Conservation (phyloP, 176 grass and related monocot species). For the Cenchrus americanus region DNA sequence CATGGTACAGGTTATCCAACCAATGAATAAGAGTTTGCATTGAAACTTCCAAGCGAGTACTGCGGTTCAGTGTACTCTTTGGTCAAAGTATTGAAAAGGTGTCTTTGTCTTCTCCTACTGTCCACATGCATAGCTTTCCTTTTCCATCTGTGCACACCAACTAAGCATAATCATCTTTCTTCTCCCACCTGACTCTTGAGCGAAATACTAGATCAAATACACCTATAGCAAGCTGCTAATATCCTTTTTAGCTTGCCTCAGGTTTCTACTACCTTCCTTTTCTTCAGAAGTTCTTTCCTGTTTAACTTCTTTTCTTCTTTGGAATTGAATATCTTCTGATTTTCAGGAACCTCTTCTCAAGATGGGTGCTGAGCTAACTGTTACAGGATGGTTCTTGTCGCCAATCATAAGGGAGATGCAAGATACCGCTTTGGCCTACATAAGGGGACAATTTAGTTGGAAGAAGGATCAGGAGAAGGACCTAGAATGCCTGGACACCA, state of each 20-base stretch:
- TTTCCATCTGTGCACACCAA: neutral
- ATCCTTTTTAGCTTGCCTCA: neutral
- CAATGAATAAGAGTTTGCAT: neutral
- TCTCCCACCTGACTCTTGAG: neutral
- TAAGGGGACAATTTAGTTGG: conserved; percentile 49
- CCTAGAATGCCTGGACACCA: conserved; percentile 51
- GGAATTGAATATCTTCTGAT: conserved; percentile 1
- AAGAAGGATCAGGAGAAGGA: conserved; percentile 54
- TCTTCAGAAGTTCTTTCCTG: neutral
- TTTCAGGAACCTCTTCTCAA: neutral
- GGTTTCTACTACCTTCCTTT: conserved; percentile 7
- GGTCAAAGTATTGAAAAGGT: neutral
- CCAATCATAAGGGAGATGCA: conserved; percentile 66
- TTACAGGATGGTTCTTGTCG: conserved; percentile 61
- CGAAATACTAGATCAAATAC: neutral
- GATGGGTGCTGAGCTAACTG: conserved; percentile 45
- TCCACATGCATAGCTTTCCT: neutral
- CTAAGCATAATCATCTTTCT: neutral
- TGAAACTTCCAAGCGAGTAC: neutral
- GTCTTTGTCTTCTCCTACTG: neutral
- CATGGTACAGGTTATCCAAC: neutral
- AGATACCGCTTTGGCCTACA: conserved; percentile 53
- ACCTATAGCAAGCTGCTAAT: neutral
- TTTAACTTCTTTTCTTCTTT: conserved; percentile 27
- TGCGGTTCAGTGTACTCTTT: neutral